Percentiles rank a stretch among this genome's conserved stretches.
phyloP scores from a whole-genome alignment of 306 rosid genomes.

The Pyrus bretschneideri region DNA sequence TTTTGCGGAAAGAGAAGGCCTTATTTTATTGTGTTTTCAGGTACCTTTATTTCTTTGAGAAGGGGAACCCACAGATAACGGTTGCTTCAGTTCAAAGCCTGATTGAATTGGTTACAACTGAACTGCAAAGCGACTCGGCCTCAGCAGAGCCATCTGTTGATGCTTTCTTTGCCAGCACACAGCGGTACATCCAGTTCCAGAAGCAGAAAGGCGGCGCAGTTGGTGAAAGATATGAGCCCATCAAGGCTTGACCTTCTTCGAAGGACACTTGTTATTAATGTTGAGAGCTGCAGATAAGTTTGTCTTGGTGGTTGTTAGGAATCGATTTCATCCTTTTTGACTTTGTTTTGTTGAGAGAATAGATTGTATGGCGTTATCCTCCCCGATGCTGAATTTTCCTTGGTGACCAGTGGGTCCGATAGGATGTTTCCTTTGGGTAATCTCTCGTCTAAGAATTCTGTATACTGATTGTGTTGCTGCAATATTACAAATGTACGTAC shows the following conservation, averaged over 20 bases:
- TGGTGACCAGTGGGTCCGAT: neutral
- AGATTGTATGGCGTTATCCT: neutral
- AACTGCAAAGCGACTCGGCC: slow-evolving; percentile 70
- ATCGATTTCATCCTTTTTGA: neutral
- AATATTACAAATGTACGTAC: slow-evolving; percentile 4
- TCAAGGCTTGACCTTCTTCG: slow-evolving; percentile 44
- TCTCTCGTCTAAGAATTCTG: neutral
- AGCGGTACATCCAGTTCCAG: slow-evolving; percentile 79
- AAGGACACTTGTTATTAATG: neutral
- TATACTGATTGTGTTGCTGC: neutral
- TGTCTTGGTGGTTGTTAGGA: neutral
- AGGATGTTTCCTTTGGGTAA: neutral
- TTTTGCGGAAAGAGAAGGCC: neutral
- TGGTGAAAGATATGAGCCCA: slow-evolving; percentile 75
- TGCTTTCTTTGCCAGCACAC: slow-evolving; percentile 85
- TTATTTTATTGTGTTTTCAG: slow-evolving; percentile 27
- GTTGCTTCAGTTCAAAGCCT: slow-evolving; percentile 74
- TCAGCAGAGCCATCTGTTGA: slow-evolving; percentile 63
- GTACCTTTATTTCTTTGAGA: slow-evolving; percentile 93
- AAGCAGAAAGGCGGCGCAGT: slow-evolving; percentile 88
- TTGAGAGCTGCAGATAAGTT: slow-evolving; percentile 6
- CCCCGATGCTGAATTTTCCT: neutral
- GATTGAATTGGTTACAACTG: slow-evolving; percentile 73
- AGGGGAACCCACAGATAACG: slow-evolving; percentile 81
- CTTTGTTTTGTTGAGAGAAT: neutral